A percentile compares a stretch with the other conserved stretches of the same genome.
Conservation (phyloP, 2,329 filamentous ascomycete genomes). For the Sarocladium oryzae region DNA sequence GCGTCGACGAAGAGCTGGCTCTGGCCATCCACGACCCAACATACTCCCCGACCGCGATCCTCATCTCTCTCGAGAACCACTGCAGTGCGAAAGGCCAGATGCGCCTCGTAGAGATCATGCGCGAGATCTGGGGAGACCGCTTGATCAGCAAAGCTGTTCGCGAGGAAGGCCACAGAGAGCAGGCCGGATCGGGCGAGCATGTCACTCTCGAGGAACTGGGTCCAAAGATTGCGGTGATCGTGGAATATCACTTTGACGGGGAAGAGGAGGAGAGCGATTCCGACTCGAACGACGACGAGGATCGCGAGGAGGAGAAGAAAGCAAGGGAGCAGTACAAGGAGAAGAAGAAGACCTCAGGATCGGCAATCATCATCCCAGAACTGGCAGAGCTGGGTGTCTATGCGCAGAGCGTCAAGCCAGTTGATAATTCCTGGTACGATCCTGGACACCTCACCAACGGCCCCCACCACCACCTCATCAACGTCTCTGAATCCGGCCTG, state of each 20-base stretch:
- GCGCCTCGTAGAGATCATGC: conserved; percentile 59
- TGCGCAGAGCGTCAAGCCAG: conserved; percentile 62
- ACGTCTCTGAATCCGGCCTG: conserved; percentile 59
- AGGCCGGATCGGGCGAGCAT: conserved; percentile 43
- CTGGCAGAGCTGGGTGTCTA: conserved; percentile 61
- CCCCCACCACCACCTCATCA: conserved; percentile 61
- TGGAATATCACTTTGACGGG: conserved; percentile 56
- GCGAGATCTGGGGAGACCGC: conserved; percentile 53
- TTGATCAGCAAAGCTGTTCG: conserved; percentile 52
- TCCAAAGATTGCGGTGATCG: conserved; percentile 59
- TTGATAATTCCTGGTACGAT: conserved; percentile 60
- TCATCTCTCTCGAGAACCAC: conserved; percentile 64
- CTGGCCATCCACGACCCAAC: conserved; percentile 29
- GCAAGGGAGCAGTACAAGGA: conserved; percentile 47
- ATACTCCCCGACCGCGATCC: conserved; percentile 46
- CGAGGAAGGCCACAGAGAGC: conserved; percentile 48
- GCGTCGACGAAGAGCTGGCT: conserved; percentile 50
- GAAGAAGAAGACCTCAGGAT: conserved; percentile 36
- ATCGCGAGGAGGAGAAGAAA: conserved; percentile 36
- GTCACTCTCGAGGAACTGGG: conserved; percentile 54
- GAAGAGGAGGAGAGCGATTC: conserved; percentile 34
- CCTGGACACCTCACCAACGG: conserved; percentile 42
- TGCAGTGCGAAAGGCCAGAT: conserved; percentile 53
- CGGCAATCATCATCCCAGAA: conserved; percentile 53
- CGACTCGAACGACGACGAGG: conserved; percentile 30